Base-by-base conservation (phyloP, 2,329 filamentous ascomycete species). In the Talaromyces sp. region DNA sequence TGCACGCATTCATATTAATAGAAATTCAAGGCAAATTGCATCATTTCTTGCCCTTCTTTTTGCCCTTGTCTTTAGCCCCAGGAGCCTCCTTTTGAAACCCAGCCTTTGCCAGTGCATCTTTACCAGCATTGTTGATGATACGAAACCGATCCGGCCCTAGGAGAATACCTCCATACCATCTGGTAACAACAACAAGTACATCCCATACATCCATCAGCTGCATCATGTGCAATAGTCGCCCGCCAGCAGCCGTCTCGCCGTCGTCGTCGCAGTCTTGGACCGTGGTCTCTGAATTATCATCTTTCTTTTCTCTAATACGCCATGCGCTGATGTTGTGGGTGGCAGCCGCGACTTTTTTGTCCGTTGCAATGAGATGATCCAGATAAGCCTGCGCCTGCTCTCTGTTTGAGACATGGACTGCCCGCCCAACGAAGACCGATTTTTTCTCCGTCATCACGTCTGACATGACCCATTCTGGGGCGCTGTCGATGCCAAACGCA, bases 301-400 rank as follows among this genome's bases (percentile, higher is more conserved):
- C 55, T 58, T 63, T 69, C 59, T 63, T 68, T 64, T 77, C 69
- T 19, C 84, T 85, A 58, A 98, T 93, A 11, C 95, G 85, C 90
- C 92, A 98, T 1, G 93, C 93, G 21, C 89, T 93, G 71, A 99
- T 97, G 74, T 98, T 98, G 74, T 99, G 95, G 62, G 93, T 92
- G 4, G 95, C 95, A 53, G 83, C 80, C n/a, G 91, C 88, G 38
- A 91, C 88, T 67, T 90, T 91, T 76, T 89, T 92, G 75, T 98
- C 92, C 9, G 86, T 89, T 5, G 87, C 83, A 8, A 97, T 81
- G 1, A 99, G 82, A 72, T 96, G 87, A 50, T 85, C 81, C 1
- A 98, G 77, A 69, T 85, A 93, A 2, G 78, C 75, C 61, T 86
- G 84, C 2, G 93, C 93, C 73, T 95, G 84, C 0, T 82, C 78